These are phyloP conservation scores for Tulasnella sp. DNA, from an alignment of 768 basidiomycete species.

Conservation along the genomic window DNA sequence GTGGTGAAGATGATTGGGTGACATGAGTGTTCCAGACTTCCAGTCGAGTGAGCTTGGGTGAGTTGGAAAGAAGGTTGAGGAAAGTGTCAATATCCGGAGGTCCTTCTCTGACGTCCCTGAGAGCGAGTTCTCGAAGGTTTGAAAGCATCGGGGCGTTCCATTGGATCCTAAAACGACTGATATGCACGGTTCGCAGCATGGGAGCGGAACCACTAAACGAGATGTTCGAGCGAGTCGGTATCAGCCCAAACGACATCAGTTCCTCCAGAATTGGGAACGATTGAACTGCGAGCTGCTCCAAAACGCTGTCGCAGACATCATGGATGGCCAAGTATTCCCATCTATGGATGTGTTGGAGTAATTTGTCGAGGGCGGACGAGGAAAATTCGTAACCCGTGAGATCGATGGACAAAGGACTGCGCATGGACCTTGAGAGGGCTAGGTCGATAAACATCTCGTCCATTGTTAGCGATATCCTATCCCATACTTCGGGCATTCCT, in stretches of 20 bases:
- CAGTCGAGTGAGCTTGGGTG: background rate
- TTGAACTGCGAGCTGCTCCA: background rate
- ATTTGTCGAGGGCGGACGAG: background rate
- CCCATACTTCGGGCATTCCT: background rate
- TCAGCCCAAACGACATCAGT: background rate
- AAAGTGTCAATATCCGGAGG: background rate
- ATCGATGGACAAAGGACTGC: background rate
- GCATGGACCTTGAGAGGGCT: background rate
- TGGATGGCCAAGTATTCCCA: background rate
- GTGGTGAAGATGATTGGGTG: background rate
- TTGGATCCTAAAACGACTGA: background rate
- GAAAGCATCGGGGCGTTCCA: background rate
- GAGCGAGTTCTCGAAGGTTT: background rate
- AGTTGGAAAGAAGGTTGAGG: background rate
- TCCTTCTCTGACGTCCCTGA: background rate
- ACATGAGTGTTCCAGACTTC: background rate
- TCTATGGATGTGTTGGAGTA: background rate
- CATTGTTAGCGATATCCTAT: background rate
- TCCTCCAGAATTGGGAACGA: background rate
- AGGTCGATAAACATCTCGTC: background rate
- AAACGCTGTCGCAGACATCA: background rate
- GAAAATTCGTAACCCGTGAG: background rate
- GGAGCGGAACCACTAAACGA: background rate
- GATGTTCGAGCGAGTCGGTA: background rate
- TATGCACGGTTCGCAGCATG: background rate